Evolutionary conservation across 108 stramenopile species (phyloP).

Genomic region (Stephanodiscus triporus): DNA sequence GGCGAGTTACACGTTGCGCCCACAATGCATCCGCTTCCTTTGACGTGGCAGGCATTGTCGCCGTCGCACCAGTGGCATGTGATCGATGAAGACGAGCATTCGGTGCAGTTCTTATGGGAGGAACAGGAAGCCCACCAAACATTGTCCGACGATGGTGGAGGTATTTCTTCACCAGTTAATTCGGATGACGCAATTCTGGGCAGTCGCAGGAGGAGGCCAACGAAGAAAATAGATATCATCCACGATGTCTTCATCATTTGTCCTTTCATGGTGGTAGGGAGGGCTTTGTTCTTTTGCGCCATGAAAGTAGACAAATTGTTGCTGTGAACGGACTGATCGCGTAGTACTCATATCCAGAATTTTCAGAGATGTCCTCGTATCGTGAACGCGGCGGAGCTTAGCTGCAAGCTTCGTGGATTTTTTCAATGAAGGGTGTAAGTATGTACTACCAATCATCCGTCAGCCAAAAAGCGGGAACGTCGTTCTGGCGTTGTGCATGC

Average conservation of each 20-base stretch:
- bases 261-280: background rate
- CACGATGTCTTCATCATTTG: background rate
- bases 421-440: too few species aligned
- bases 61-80: conserved; percentile 85
- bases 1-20: conserved; percentile 70
- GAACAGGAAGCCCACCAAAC: conserved; percentile 40
- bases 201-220: background rate
- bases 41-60: conserved; percentile 81
- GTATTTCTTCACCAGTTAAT: background rate
- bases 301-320: too few species aligned
- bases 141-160: background rate
- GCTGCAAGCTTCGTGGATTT: too few species aligned
- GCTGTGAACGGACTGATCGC: too few species aligned
- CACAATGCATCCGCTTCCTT: conserved; percentile 70
- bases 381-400: too few species aligned
- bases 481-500: too few species aligned
- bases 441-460: too few species aligned
- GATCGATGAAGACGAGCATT: conserved; percentile 65
- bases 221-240: conserved; percentile 7
- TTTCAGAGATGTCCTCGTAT: too few species aligned
- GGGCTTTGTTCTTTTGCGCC: too few species aligned
- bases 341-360: too few species aligned
- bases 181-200: background rate
- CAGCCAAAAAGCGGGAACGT: too few species aligned
- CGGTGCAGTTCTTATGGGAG: conserved; percentile 64